These are phyloP conservation scores for Backusella australiensis DNA, from an alignment of 192 early-diverging fungal genomes.

Conservation along the genomic window DNA sequence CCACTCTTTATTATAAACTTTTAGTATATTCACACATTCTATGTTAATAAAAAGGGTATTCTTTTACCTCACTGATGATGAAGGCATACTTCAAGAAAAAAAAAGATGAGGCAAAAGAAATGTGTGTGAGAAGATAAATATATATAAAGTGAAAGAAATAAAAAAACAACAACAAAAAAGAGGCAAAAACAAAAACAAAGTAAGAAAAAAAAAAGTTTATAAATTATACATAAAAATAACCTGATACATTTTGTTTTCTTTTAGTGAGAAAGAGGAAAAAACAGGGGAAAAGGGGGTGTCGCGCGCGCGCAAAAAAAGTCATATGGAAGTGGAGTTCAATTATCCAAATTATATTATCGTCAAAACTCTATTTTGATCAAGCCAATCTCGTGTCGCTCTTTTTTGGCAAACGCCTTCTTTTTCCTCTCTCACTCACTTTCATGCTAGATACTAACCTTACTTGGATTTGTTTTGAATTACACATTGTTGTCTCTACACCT, in stretches of 20 bases:
- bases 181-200: not conserved
- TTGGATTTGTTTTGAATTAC: not conserved
- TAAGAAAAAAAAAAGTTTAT: not conserved
- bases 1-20: not conserved
- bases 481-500: not conserved
- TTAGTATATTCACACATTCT: not conserved
- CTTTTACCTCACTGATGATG: not conserved
- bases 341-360: constrained; percentile 5
- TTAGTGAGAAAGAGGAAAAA: not conserved
- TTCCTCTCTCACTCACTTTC: not conserved
- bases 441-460: not conserved
- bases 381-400: not conserved
- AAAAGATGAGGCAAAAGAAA: not conserved
- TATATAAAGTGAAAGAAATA: not conserved
- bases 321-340: constrained; percentile 1
- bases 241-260: constrained; percentile 5
- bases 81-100: not conserved
- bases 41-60: not conserved
- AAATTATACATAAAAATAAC: not conserved
- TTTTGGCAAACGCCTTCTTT: not conserved
- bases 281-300: not conserved
- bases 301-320: not conserved
- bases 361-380: constrained; percentile 9
- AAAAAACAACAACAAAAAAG: not conserved
- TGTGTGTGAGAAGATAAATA: not conserved